Conservation (phyloP, 441 rosid genomes). For the Kokia cookei region DNA sequence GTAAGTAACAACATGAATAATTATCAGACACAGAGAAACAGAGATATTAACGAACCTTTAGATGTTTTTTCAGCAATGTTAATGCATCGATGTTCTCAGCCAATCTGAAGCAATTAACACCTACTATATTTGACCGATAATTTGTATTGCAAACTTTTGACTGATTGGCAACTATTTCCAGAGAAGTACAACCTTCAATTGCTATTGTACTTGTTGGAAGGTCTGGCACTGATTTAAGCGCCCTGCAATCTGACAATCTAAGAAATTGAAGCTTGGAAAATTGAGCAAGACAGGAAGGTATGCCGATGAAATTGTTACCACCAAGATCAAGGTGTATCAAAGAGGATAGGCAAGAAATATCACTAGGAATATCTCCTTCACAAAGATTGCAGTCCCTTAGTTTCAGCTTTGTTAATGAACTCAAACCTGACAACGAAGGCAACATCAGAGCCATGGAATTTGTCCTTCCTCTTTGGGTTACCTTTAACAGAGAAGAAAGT, state of each 20-base stretch:
- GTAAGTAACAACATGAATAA: not conserved
- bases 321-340: not conserved
- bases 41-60: too few relatives aligned
- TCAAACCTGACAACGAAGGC: slow-evolving; percentile 12
- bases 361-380: slow-evolving; percentile 21
- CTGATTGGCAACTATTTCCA: not conserved
- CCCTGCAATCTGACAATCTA: slow-evolving; percentile 22
- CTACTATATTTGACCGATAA: too few relatives aligned
- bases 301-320: slow-evolving; percentile 26
- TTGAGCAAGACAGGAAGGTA: slow-evolving; percentile 28
- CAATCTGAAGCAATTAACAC: too few relatives aligned
- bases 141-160: too few relatives aligned
- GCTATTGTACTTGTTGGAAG: slow-evolving; percentile 11
- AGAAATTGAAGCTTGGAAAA: slow-evolving; percentile 27
- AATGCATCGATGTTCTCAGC: too few relatives aligned
- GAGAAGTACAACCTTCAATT: not conserved
- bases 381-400: slow-evolving; percentile 33
- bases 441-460: not conserved
- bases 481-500: too few relatives aligned
- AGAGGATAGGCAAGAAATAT: not conserved
- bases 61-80: too few relatives aligned
- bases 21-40: too few relatives aligned
- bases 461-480: not conserved
- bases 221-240: slow-evolving; percentile 36
- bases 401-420: slow-evolving; percentile 5